Conservation (phyloP, 164 flowering plant species). For the Vitis vinifera region DNA sequence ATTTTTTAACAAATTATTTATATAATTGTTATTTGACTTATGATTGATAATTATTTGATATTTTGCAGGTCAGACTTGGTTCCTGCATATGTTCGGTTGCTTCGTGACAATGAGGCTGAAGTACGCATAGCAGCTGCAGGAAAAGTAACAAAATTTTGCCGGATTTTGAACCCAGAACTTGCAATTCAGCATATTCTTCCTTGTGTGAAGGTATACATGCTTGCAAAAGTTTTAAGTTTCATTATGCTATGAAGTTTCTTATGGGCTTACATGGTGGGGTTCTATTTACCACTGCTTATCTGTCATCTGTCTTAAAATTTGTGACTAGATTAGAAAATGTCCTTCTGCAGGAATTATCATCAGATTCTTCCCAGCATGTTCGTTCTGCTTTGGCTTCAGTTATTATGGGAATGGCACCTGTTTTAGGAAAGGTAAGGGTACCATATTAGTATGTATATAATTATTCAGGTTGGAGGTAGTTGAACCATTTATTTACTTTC, state of each 20-base stretch:
- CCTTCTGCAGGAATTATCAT: slow-evolving; percentile 70
- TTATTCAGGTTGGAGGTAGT: too few relatives aligned
- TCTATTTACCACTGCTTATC: too few relatives aligned
- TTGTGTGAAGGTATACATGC: slow-evolving; percentile 82
- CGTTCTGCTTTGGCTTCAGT: slow-evolving; percentile 98
- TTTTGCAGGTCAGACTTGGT: slow-evolving; percentile 77
- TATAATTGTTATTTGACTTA: too few relatives aligned
- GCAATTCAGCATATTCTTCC: slow-evolving; percentile 96
- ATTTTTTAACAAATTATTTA: neutral
- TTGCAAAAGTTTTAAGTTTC: neutral
- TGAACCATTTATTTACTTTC: too few relatives aligned
- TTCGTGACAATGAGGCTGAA: slow-evolving; percentile 99
- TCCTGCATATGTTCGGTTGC: slow-evolving; percentile 92
- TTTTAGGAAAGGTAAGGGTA: slow-evolving; percentile 78
- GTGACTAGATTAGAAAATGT: neutral
- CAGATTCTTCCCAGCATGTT: slow-evolving; percentile 98
- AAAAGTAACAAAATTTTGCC: slow-evolving; percentile 88
- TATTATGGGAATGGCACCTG: slow-evolving; percentile 99
- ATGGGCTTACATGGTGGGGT: neutral
- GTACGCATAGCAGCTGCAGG: slow-evolving; percentile 99
- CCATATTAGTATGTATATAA: neutral
- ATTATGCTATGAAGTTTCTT: neutral
- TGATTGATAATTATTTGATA: slow-evolving; percentile 3
- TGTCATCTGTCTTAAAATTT: too few relatives aligned
- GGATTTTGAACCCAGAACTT: slow-evolving; percentile 82